Conservation (phyloP, 2,329 filamentous ascomycete species). For the Alternaria sp. region DNA sequence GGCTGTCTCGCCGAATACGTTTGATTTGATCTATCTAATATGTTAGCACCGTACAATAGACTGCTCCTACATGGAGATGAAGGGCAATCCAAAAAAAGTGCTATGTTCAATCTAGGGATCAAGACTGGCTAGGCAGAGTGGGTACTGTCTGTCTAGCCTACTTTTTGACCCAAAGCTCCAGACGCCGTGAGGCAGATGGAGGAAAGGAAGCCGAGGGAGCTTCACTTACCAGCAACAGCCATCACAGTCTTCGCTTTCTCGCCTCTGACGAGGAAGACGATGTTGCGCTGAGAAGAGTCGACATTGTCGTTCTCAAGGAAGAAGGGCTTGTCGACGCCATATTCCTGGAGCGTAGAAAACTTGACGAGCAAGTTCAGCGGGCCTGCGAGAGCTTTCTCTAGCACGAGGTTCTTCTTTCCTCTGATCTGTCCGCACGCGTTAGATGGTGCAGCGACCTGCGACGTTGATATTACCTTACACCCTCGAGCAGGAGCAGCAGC, state of each 20-base stretch:
- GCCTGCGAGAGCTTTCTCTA: constrained; percentile 88
- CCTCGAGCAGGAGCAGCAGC: constrained; percentile 88
- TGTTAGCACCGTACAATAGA: constrained; percentile 57
- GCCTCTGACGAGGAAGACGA: constrained; percentile 90
- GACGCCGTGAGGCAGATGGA: background rate
- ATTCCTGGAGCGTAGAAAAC: constrained; percentile 93
- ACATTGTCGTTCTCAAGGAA: constrained; percentile 95
- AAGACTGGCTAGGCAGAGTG: constrained; percentile 65
- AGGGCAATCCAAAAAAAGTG: constrained; percentile 36
- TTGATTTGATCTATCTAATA: constrained; percentile 79
- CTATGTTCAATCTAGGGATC: constrained; percentile 58
- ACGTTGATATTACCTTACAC: constrained; percentile 71
- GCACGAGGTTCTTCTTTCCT: constrained; percentile 97
- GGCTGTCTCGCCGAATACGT: constrained; percentile 83
- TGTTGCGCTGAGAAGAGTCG: constrained; percentile 91
- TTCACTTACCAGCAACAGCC: constrained; percentile 78
- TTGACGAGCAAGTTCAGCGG: constrained; percentile 92
- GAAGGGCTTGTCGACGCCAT: constrained; percentile 97
- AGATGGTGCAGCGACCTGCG: constrained; percentile 39
- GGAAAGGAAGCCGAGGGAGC: constrained; percentile 9
- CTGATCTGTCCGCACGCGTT: constrained; percentile 70
- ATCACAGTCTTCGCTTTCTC: constrained; percentile 86
- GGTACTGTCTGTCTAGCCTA: constrained; percentile 63
- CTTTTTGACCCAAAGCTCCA: constrained; percentile 60
- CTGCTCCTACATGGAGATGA: constrained; percentile 28